Percentiles rank a stretch among this genome's conserved stretches.
Evolutionary conservation across 2,329 filamentous ascomycete genomes (phyloP).

Genomic region (Apiospora saccharicola): DNA sequence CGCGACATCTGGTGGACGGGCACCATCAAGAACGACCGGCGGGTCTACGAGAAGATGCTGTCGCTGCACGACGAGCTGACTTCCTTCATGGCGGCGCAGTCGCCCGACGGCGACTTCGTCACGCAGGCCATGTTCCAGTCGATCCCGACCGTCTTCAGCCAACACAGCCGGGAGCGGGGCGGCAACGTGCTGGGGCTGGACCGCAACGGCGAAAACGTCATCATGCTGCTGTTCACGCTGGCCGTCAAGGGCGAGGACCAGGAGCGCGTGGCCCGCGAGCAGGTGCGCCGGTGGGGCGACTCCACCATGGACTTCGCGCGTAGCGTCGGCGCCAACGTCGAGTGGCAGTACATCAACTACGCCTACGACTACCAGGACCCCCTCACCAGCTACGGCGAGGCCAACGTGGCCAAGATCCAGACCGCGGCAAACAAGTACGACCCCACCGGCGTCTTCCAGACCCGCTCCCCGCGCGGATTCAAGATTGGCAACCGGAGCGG

Average conservation of each 20-base stretch:
- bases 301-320: constrained; percentile 36
- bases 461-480: constrained; percentile 46
- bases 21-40: constrained; percentile 31
- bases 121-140: constrained; percentile 46
- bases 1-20: constrained; percentile 33
- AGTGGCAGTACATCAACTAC: constrained; percentile 49
- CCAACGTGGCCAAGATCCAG: constrained; percentile 41
- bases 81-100: constrained; percentile 39
- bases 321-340: constrained; percentile 31
- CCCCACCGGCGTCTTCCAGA: constrained; percentile 46
- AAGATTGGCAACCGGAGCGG: constrained; percentile 39
- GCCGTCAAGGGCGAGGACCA: constrained; percentile 42
- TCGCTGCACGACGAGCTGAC: constrained; percentile 49
- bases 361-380: constrained; percentile 42
- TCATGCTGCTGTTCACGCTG: constrained; percentile 41
- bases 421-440: constrained; percentile 46
- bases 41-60: constrained; percentile 45
- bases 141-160: constrained; percentile 46
- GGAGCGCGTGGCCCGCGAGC: constrained; percentile 40
- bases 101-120: constrained; percentile 40
- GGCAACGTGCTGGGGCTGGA: constrained; percentile 50
- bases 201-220: constrained; percentile 41
- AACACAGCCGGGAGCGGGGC: constrained; percentile 44
- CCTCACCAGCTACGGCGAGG: constrained; percentile 44
- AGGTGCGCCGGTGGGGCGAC: constrained; percentile 39